Base-by-base conservation (phyloP, 495 filamentous ascomycete species). In the Tuber indicum region DNA sequence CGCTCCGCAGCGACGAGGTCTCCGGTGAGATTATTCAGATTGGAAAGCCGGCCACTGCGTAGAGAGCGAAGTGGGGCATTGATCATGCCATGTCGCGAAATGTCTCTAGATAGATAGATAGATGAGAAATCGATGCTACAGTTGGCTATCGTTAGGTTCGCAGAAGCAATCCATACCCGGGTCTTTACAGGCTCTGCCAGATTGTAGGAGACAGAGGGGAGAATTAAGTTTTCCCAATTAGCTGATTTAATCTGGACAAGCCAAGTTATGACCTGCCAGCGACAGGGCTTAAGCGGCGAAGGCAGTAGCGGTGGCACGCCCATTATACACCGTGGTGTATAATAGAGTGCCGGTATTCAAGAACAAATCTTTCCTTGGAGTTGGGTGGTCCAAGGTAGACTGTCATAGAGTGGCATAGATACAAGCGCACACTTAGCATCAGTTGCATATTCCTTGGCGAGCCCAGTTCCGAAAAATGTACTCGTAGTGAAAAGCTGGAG, bases 11-110 rank as follows among this genome's bases (percentile, higher is more conserved):
- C 43, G 82, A 83, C 46, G 79, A 83, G 77, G 77, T 74, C 45
- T 79, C 82, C 2, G 74, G 79, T 23, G 82, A 83, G 46, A 83
- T 83, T 74, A 83, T 83, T 44, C 82, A 83, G 62, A 83, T 83
- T 42, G 82, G 82, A 75, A 79, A 81, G 45, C 82, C 82, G 42
- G 82, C 82, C 2, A 83, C 81, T 46, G 81, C 80, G 39, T 80
- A 80, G 42, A 47, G 58, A 19, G 58, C 26, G 12, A 36, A 19
- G 16, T 66, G 58, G 58, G 58, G 58, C 36, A 66, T 66, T 36
- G 58, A 36, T 36, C 14, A 36, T 36, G 14, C 17, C 26, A 26
- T 66, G 58, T 66, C 58, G 58, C 58, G 26, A 66, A 66, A 66
- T 66, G 36, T 66, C 58, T 66, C 36, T 66, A 66, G 10, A 66